A percentile compares a stretch with the other conserved stretches of the same genome.
Conservation (phyloP, 2,329 filamentous ascomycete species). For the Cytospora piceicola region DNA sequence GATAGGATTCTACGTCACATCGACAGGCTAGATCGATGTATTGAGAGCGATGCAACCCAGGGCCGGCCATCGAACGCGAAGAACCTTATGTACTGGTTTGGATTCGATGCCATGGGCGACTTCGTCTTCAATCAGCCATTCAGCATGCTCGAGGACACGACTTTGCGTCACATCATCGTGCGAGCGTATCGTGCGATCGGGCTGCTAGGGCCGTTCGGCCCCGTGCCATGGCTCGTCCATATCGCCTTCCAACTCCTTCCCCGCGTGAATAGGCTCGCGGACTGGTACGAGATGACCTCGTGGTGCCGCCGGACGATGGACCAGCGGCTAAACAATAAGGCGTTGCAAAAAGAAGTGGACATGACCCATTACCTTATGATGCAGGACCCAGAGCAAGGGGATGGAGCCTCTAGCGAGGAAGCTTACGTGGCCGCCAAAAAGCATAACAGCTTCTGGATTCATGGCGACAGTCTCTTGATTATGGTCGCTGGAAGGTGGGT, state of each 20-base stretch:
- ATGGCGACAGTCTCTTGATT: slow-evolving; percentile 31
- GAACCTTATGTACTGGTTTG: slow-evolving; percentile 38
- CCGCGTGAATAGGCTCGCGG: slow-evolving; percentile 30
- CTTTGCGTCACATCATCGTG: too few relatives aligned
- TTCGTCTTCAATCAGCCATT: slow-evolving; percentile 43
- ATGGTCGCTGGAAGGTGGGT: slow-evolving; percentile 34
- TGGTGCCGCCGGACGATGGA: slow-evolving; percentile 34
- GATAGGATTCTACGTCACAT: background rate
- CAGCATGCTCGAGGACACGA: slow-evolving; percentile 38
- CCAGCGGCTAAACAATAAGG: background rate
- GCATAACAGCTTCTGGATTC: slow-evolving; percentile 28
- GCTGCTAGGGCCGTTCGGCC: too few relatives aligned
- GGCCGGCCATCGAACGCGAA: slow-evolving; percentile 31
- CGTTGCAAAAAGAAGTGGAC: background rate
- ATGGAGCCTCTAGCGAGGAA: too few relatives aligned
- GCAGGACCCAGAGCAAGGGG: background rate
- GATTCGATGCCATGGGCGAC: slow-evolving; percentile 44
- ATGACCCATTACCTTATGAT: slow-evolving; percentile 13
- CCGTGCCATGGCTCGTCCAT: slow-evolving; percentile 37
- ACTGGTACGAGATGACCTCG: slow-evolving; percentile 34
- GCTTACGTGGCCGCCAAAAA: slow-evolving; percentile 1
- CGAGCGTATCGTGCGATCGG: too few relatives aligned
- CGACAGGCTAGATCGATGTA: slow-evolving; percentile 31
- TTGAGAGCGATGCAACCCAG: slow-evolving; percentile 31
- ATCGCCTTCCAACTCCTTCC: slow-evolving; percentile 33